Conservation (phyloP, 306 rosid genomes). For the Dalbergia cultrata region DNA sequence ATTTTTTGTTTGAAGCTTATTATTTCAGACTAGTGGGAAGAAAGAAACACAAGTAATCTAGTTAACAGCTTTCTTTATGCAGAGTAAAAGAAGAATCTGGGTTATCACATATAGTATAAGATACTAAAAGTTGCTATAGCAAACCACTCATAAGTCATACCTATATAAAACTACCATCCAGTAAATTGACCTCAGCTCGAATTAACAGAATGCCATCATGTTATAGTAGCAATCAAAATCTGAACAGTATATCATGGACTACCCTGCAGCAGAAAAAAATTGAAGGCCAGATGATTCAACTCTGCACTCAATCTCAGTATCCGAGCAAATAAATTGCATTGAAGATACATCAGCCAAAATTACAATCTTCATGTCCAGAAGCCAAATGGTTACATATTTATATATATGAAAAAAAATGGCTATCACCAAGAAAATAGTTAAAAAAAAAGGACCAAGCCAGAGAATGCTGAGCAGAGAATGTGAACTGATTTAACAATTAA, state of each 20-base stretch:
- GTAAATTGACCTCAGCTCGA: constrained; percentile 37
- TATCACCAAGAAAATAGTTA: neutral
- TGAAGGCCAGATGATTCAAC: constrained; percentile 34
- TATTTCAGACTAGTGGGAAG: constrained; percentile 32
- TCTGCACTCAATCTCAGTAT: constrained; percentile 38
- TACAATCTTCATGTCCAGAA: constrained; percentile 22
- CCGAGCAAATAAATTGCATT: constrained; percentile 19
- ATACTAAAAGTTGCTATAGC: neutral
- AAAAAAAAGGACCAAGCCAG: neutral
- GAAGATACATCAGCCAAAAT: constrained; percentile 35
- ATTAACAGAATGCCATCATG: constrained; percentile 31
- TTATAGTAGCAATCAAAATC: constrained; percentile 37
- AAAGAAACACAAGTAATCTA: constrained; percentile 8
- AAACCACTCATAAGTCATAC: constrained; percentile 4
- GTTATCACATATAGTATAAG: neutral
- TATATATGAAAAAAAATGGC: neutral
- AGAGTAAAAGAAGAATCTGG: neutral
- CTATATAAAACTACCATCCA: neutral
- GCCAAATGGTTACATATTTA: neutral
- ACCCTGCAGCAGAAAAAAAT: constrained; percentile 58
- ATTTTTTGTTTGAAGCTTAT: neutral
- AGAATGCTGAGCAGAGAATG: constrained; percentile 10
- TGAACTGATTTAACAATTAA: constrained; percentile 29
- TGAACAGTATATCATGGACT: constrained; percentile 33
- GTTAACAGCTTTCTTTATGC: constrained; percentile 17